These are phyloP conservation scores for Sugiyamaella qingdaonensis DNA, from an alignment of 805 yeast species.

Conservation along the genomic window DNA sequence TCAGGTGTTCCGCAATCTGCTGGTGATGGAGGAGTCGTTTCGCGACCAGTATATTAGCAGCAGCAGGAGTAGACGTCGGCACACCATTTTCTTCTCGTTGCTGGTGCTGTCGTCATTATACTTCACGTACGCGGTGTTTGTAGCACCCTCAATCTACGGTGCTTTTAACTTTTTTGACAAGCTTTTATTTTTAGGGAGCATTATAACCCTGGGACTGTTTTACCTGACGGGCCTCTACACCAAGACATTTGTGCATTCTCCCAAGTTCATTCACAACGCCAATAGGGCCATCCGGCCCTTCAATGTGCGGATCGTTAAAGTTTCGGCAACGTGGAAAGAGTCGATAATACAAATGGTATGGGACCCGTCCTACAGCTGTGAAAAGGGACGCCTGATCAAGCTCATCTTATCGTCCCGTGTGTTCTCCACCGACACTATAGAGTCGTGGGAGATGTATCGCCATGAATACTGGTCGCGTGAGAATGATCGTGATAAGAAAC, in stretches of 20 bases:
- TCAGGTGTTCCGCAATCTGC: conserved; percentile 69
- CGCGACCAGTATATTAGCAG: conserved; percentile 78
- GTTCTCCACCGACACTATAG: conserved; percentile 77
- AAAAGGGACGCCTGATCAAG: conserved; percentile 69
- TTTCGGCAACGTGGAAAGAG: conserved; percentile 27
- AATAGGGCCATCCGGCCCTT: conserved; percentile 86
- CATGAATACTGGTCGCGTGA: conserved; percentile 92
- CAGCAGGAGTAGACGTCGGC: conserved; percentile 57
- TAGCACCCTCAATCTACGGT: conserved; percentile 35
- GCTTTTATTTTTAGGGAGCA: conserved; percentile 51
- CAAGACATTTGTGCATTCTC: conserved; percentile 76
- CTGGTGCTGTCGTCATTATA: conserved; percentile 27
- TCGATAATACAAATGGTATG: conserved; percentile 23
- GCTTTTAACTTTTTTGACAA: conserved; percentile 33
- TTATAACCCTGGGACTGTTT: conserved; percentile 69
- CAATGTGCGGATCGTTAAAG: conserved; percentile 62
- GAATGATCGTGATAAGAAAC: conserved; percentile 34
- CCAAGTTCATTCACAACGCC: conserved; percentile 72
- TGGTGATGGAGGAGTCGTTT: conserved; percentile 80
- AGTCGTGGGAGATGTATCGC: conserved; percentile 91
- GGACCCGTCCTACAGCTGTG: conserved; percentile 26
- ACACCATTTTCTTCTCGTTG: conserved; percentile 46
- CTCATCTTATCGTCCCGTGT: conserved; percentile 75
- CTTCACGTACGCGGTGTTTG: conserved; percentile 31
- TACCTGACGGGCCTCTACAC: conserved; percentile 87